These are phyloP conservation scores for Amanita fuliginea DNA, from an alignment of 768 basidiomycete species.

Conservation along the genomic window DNA sequence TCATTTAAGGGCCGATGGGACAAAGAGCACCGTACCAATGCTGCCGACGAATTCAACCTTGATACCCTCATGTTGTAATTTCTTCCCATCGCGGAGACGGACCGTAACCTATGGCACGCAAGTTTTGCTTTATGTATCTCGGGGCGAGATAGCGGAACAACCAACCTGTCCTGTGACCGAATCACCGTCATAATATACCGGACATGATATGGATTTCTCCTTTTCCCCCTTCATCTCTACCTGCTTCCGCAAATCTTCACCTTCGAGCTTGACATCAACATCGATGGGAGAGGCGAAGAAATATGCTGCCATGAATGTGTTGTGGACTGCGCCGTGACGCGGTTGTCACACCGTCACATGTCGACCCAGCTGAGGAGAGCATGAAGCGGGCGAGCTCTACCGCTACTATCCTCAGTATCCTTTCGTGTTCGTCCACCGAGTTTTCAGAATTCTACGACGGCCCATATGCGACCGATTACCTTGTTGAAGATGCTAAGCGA, in stretches of 20 bases:
- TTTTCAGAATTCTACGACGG: too few species aligned
- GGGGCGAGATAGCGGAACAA: background rate
- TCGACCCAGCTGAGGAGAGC: too few species aligned
- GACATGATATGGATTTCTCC: slow-evolving; percentile 75
- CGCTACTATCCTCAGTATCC: too few species aligned
- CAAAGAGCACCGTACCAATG: slow-evolving; percentile 52
- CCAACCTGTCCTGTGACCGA: slow-evolving; percentile 77
- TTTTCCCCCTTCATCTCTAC: slow-evolving; percentile 88
- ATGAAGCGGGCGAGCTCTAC: too few species aligned
- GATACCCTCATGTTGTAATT: slow-evolving; percentile 89
- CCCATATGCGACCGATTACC: too few species aligned
- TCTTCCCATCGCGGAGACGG: slow-evolving; percentile 91
- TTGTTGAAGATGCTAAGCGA: too few species aligned
- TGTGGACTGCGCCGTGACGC: slow-evolving; percentile 2
- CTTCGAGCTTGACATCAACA: slow-evolving; percentile 79
- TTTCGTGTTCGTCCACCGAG: too few species aligned
- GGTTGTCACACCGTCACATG: slow-evolving; percentile 12
- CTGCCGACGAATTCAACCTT: slow-evolving; percentile 96
- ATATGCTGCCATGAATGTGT: slow-evolving; percentile 61
- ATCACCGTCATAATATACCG: slow-evolving; percentile 95
- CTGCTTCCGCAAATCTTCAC: slow-evolving; percentile 79
- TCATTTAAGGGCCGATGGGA: background rate
- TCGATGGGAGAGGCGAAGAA: slow-evolving; percentile 91
- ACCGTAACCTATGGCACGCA: slow-evolving; percentile 52
- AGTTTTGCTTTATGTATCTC: background rate